Percentiles rank a stretch among this genome's conserved stretches.
phyloP scores from a whole-genome alignment of 805 yeast species.

The Wickerhamiella hasegawae region DNA sequence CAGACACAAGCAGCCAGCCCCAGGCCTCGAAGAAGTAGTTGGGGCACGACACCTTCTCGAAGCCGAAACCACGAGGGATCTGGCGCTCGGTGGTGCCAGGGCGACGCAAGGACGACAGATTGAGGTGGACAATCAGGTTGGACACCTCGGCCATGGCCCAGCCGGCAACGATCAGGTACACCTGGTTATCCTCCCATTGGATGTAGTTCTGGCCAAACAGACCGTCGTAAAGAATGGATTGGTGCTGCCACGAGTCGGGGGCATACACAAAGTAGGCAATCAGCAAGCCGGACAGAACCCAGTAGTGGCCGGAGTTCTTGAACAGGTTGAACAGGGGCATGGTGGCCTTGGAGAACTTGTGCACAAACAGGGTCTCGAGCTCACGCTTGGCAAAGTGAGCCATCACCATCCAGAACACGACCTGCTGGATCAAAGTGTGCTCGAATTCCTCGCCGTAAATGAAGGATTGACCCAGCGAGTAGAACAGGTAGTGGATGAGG shows the following conservation, averaged over 20 bases:
- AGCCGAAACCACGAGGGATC: slow-evolving; percentile 76
- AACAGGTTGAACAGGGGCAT: slow-evolving; percentile 84
- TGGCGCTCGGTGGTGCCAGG: slow-evolving; percentile 41
- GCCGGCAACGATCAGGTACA: slow-evolving; percentile 9
- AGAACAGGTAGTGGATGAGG: slow-evolving; percentile 58
- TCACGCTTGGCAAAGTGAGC: slow-evolving; percentile 81
- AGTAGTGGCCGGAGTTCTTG: slow-evolving; percentile 82
- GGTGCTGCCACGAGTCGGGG: slow-evolving; percentile 20
- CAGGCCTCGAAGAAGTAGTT: slow-evolving; percentile 80
- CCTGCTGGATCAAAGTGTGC: slow-evolving; percentile 37
- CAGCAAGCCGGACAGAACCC: slow-evolving; percentile 70
- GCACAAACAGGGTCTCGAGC: slow-evolving; percentile 70
- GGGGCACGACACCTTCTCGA: slow-evolving; percentile 72
- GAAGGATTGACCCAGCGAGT: slow-evolving; percentile 24
- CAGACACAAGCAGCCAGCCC: slow-evolving; percentile 55
- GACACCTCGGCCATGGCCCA: slow-evolving; percentile 45
- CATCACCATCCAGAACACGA: slow-evolving; percentile 39
- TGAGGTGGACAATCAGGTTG: slow-evolving; percentile 57
- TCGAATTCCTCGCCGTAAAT: slow-evolving; percentile 22
- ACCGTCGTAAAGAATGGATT: slow-evolving; percentile 6
- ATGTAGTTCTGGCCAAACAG: slow-evolving; percentile 15
- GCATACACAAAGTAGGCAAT: slow-evolving; percentile 36
- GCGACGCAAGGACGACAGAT: slow-evolving; percentile 38
- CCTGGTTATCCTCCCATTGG: slow-evolving; percentile 6
- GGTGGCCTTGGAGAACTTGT: slow-evolving; percentile 71